A percentile compares a stretch with the other conserved stretches of the same genome.
phyloP scores from a whole-genome alignment of 805 yeast species.

The Zygosaccharomyces bailii region DNA sequence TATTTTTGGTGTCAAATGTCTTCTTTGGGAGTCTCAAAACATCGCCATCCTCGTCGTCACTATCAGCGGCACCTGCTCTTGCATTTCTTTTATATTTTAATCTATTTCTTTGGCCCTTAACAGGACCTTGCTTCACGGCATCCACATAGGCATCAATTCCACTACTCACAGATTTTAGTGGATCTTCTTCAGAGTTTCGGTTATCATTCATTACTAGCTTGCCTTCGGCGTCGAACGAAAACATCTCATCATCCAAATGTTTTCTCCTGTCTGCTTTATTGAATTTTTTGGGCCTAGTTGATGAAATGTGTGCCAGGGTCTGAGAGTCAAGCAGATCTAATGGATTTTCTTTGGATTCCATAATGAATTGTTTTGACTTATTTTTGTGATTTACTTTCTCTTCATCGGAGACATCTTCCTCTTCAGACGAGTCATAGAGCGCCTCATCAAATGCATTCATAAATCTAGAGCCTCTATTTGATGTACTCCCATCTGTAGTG shows the following conservation, averaged over 20 bases:
- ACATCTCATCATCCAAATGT: slow-evolving; percentile 28
- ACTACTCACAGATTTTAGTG: slow-evolving; percentile 42
- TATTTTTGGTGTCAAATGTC: slow-evolving; percentile 23
- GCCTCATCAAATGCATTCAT: slow-evolving; percentile 93
- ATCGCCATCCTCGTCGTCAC: slow-evolving; percentile 49
- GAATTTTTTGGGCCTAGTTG: slow-evolving; percentile 71
- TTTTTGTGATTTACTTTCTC: slow-evolving; percentile 22
- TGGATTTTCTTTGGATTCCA: slow-evolving; percentile 75
- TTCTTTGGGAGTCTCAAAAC: slow-evolving; percentile 32
- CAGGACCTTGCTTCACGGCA: slow-evolving; percentile 89
- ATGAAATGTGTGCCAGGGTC: slow-evolving; percentile 82
- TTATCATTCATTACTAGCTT: slow-evolving; percentile 36
- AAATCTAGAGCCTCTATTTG: slow-evolving; percentile 47
- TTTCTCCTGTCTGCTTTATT: slow-evolving; percentile 41
- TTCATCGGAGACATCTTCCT: slow-evolving; percentile 46
- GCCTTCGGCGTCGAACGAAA: slow-evolving; percentile 37
- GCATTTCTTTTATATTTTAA: slow-evolving; percentile 76
- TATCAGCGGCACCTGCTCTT: slow-evolving; percentile 50
- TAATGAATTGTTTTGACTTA: slow-evolving; percentile 56
- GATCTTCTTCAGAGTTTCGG: slow-evolving; percentile 43
- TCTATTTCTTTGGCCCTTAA: slow-evolving; percentile 88
- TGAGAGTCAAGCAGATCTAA: slow-evolving; percentile 83
- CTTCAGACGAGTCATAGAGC: slow-evolving; percentile 69
- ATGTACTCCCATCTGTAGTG: slow-evolving; percentile 17
- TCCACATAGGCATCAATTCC: slow-evolving; percentile 92